Evolutionary conservation across 2,329 filamentous ascomycete species (phyloP), one percentile per base, ranked within the genome.

Genomic region (Moelleriella libera): DNA sequence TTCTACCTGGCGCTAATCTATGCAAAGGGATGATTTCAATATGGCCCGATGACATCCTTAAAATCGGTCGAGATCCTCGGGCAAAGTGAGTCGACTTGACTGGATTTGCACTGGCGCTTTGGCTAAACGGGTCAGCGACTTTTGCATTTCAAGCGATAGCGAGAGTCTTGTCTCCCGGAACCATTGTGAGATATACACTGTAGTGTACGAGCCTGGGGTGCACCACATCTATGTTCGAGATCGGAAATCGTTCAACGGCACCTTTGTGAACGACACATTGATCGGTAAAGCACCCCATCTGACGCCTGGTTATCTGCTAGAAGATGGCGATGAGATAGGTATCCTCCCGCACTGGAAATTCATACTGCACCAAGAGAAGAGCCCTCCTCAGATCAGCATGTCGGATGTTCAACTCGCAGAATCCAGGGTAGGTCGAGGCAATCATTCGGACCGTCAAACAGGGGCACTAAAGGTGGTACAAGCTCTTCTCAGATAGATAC

Each of bases 211-310:
- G 43, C 57, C 60, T 21, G 60, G 57, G 7, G 48, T 60, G 52
- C 62, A 63, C 43, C 59, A 76, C 47, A 58, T 79, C 41, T 80
- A 77, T 51, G 73, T 77, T 30, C 70, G 75, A 11, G 76, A 80
- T 52, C 68, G 71, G 29, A 68, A 70, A 46, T 78, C 76, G 5
- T 62, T 61, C 12, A 73, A 72, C 47, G 76, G 76, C 2, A 79
- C 75, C 0, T 71, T 64, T 46, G 68, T 80, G 39, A 76, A 78
- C 48, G 64, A 59, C 1, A 45, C 55, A 1, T 59, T 66, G 12
- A 68, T 77, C 47, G 74, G 71, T 1, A 54, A 55, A n/a, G 59
- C 58, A 1, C 56, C 60, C 1, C 40, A 61, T 1, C 54, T 68
- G 11, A 64, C 68, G 2, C 55, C 63, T 4, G 74, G 68, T 0